Evolutionary conservation across 768 basidiomycete genomes (phyloP).

Genomic region (Phylloporus sp.): DNA sequence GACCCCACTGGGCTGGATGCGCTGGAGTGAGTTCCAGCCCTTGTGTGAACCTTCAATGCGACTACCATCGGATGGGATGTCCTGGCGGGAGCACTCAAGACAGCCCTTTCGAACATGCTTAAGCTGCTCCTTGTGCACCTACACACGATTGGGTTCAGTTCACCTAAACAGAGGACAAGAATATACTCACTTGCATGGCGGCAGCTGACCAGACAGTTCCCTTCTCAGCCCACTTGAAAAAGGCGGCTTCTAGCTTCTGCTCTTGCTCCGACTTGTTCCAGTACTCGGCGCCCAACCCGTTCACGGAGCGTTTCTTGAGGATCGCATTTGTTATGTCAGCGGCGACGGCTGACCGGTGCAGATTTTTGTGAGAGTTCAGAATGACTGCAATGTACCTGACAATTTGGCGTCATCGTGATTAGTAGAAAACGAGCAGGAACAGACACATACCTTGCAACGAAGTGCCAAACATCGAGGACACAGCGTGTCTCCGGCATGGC

Average conservation of each 20-base stretch:
- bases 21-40: slow-evolving; percentile 24
- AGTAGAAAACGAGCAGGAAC: not conserved
- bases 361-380: slow-evolving; percentile 8
- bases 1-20: slow-evolving; percentile 21
- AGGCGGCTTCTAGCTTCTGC: slow-evolving; percentile 2
- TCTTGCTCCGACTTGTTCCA: slow-evolving; percentile 17
- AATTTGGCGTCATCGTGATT: not conserved
- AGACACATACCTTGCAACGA: slow-evolving; percentile 11
- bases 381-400: slow-evolving; percentile 11
- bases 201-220: slow-evolving; percentile 18
- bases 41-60: slow-evolving; percentile 30
- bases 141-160: not conserved
- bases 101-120: slow-evolving; percentile 29
- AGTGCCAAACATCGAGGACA: slow-evolving; percentile 18
- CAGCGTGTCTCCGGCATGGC: slow-evolving; percentile 1
- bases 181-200: not conserved
- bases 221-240: not conserved
- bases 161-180: not conserved
- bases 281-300: slow-evolving; percentile 10
- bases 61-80: slow-evolving; percentile 24
- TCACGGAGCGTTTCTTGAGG: slow-evolving; percentile 6
- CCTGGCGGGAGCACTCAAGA: slow-evolving; percentile 14
- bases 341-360: not conserved
- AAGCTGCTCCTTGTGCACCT: slow-evolving; percentile 28
- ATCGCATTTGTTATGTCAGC: slow-evolving; percentile 11